Evolutionary conservation across 768 basidiomycete species (phyloP).

Genomic region (Gymnopilus dilepis): DNA sequence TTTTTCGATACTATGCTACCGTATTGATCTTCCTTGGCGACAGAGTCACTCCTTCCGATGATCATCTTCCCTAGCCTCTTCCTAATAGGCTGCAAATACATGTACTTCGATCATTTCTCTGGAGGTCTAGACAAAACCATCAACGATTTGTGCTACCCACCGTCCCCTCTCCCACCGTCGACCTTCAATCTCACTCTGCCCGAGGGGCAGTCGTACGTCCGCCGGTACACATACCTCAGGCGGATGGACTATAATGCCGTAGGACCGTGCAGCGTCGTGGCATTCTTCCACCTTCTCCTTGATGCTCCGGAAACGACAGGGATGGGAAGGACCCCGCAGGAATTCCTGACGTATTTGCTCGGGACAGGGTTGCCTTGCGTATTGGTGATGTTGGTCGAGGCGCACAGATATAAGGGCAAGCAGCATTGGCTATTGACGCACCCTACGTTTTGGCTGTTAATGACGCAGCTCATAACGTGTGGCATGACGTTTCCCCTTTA

Average conservation of each 20-base stretch:
- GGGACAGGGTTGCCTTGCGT: constrained; percentile 12
- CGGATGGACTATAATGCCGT: constrained; percentile 4
- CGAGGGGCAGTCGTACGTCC: background rate
- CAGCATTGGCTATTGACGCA: constrained; percentile 8
- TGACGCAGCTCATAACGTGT: constrained; percentile 5
- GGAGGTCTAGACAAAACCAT: constrained; percentile 11
- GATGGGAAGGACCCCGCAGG: background rate
- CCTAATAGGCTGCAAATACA: constrained; percentile 9
- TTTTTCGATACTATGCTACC: background rate
- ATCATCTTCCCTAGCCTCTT: constrained; percentile 9
- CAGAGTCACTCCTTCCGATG: background rate
- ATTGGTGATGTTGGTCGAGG: constrained; percentile 3
- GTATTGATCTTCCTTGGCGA: background rate
- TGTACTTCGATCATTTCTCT: constrained; percentile 13
- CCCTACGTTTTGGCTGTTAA: constrained; percentile 14
- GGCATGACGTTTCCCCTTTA: constrained; percentile 9
- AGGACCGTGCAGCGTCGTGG: constrained; percentile 6
- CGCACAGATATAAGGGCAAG: constrained; percentile 2
- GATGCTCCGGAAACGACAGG: constrained; percentile 5
- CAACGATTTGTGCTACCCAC: constrained; percentile 9
- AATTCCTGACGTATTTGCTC: constrained; percentile 11
- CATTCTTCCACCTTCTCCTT: constrained; percentile 12
- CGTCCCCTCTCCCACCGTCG: background rate
- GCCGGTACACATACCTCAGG: constrained; percentile 6
- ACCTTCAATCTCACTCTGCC: background rate